Evolutionary conservation across 768 basidiomycete species (phyloP).

Genomic region (Sporobolomyces roseus): DNA sequence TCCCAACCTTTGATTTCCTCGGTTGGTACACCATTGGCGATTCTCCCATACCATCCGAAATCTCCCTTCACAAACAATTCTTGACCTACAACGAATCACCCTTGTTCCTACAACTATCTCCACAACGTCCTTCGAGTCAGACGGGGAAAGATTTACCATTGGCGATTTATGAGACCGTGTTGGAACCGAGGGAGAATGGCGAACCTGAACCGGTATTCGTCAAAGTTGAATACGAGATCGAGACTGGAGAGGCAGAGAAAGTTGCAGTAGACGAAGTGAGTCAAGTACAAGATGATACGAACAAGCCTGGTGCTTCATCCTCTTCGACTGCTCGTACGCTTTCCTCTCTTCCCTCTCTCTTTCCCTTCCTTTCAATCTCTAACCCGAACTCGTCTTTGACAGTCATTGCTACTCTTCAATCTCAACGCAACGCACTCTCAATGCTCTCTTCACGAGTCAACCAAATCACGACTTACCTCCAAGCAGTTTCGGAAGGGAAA

Average conservation of each 20-base stretch:
- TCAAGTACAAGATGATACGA: constrained; percentile 54
- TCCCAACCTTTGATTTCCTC: constrained; percentile 93
- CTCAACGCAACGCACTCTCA: constrained; percentile 89
- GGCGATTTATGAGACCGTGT: constrained; percentile 85
- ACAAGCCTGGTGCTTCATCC: neutral
- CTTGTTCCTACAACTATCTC: constrained; percentile 65
- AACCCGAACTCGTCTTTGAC: neutral
- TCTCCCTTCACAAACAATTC: constrained; percentile 84
- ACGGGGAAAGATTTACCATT: constrained; percentile 69
- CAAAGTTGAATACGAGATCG: constrained; percentile 78
- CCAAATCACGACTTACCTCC: constrained; percentile 80
- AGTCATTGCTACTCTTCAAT: constrained; percentile 88
- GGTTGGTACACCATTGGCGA: constrained; percentile 93
- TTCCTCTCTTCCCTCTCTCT: too few relatives aligned
- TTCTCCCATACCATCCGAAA: constrained; percentile 69
- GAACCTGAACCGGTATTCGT: constrained; percentile 51
- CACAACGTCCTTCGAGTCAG: neutral
- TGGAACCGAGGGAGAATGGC: constrained; percentile 71
- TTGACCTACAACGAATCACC: constrained; percentile 80
- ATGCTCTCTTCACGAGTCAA: constrained; percentile 92
- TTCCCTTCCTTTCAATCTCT: too few relatives aligned
- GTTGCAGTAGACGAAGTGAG: constrained; percentile 87
- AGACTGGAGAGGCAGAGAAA: constrained; percentile 96
- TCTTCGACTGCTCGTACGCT: constrained; percentile 1
- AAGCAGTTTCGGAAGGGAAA: constrained; percentile 57